Percentiles rank a stretch among this genome's conserved stretches.
Conservation (phyloP, 2,329 filamentous ascomycete genomes). For the Didymella pinodella region DNA sequence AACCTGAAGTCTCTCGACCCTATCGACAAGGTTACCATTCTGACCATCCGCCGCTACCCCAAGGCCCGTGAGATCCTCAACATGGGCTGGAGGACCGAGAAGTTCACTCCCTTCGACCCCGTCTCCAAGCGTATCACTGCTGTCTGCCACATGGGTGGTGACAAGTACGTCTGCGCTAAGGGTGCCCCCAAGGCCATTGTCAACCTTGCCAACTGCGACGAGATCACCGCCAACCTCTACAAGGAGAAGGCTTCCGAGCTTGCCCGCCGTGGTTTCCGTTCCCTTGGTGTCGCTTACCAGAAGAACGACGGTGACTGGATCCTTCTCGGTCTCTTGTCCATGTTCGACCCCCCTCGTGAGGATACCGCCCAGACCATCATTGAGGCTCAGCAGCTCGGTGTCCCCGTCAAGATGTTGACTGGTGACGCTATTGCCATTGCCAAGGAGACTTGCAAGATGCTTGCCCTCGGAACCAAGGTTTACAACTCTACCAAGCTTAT, state of each 20-base stretch:
- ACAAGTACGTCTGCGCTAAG: constrained; percentile 77
- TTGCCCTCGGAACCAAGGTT: constrained; percentile 79
- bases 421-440: constrained; percentile 81
- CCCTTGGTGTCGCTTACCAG: constrained; percentile 79
- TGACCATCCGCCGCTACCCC: constrained; percentile 78
- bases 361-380: constrained; percentile 81
- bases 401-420: constrained; percentile 82
- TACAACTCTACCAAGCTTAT: constrained; percentile 82
- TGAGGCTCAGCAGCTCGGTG: constrained; percentile 77
- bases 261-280: constrained; percentile 80
- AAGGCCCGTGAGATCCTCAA: constrained; percentile 78
- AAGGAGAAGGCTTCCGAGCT: constrained; percentile 77
- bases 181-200: constrained; percentile 80
- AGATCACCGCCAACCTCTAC: constrained; percentile 71
- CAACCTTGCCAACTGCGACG: constrained; percentile 71
- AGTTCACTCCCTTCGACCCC: constrained; percentile 80
- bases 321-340: constrained; percentile 77
- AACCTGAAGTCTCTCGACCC: constrained; percentile 81
- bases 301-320: constrained; percentile 78
- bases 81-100: constrained; percentile 78
- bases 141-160: constrained; percentile 72
- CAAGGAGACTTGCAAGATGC: constrained; percentile 84
- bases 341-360: constrained; percentile 82
- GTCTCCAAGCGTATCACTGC: constrained; percentile 82
- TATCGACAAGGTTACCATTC: constrained; percentile 80